These are phyloP conservation scores for Eucalyptus marginata DNA, from an alignment of 345 rosid genomes.

Conservation along the genomic window DNA sequence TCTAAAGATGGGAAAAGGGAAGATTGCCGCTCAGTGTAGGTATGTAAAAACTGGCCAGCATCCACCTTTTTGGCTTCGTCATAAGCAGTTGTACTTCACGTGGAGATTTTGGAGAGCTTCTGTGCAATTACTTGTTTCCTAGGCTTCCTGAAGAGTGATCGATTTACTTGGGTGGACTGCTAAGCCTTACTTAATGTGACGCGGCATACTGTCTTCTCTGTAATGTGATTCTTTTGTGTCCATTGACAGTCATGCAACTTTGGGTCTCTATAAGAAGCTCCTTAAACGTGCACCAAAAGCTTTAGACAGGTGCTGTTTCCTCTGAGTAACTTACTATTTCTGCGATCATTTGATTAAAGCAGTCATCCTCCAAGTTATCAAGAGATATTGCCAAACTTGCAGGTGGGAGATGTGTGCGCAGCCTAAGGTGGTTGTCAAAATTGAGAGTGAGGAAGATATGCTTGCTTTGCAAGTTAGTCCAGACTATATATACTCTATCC, in stretches of 20 bases:
- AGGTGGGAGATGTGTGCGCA: constrained; percentile 97
- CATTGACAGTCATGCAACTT: constrained; percentile 77
- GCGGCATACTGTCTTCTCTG: not conserved
- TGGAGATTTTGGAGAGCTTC: not conserved
- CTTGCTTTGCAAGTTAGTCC: constrained; percentile 76
- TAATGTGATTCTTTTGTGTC: not conserved
- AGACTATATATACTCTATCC: not conserved
- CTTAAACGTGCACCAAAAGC: constrained; percentile 77
- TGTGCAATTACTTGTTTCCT: not conserved
- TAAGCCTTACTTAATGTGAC: not conserved
- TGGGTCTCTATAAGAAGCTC: constrained; percentile 86
- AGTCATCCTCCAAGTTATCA: not conserved
- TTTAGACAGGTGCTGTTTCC: constrained; percentile 39
- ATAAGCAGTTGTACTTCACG: not conserved
- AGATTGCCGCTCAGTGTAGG: constrained; percentile 99
- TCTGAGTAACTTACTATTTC: not conserved
- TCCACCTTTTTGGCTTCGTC: not conserved
- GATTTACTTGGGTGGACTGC: not conserved
- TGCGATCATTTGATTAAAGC: not conserved
- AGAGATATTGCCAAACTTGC: not conserved
- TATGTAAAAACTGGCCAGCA: not conserved
- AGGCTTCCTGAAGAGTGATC: not conserved
- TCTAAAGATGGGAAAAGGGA: constrained; percentile 99
- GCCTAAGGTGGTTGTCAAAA: constrained; percentile 96
- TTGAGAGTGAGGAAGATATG: constrained; percentile 87